Evolutionary conservation across 345 rosid genomes (phyloP), one percentile per base, ranked within the genome.

Genomic region (Salix viminalis): DNA sequence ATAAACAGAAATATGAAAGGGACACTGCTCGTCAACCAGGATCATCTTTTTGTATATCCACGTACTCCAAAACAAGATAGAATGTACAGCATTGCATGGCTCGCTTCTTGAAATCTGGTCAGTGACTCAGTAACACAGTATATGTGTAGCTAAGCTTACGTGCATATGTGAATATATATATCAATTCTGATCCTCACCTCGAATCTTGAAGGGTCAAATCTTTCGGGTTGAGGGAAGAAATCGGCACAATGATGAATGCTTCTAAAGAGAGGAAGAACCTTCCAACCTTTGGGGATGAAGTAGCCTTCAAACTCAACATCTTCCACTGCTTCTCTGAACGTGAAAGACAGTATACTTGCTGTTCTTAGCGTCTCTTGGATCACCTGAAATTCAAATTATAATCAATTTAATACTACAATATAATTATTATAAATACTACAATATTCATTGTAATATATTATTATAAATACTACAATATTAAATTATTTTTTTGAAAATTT

Each of bases 251-350:
- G 97, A 83, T 95, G 99, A 69, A 95, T 90, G 84, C 75, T 87
- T 76, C 99, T 85, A 76, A 95, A 95, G 80, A 95, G 97, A 68
- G 97, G 99, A 70, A 95, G 92, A 75, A 95, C 94, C 80, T 95
- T 95, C 99, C 99, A 95, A 46, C 99, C 97, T 83, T 82, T 90
- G 19, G 99, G 99, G 84, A 95, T 95, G n/a, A 83, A 75, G 76
- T 77, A 95, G 4, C 97, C 99, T 80, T 90, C 86, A 73, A 76
- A 87, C 62, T 95, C 96, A 13, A 95, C 92, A 69, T 95, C 99
- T 80, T 95, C 62, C 0, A 90, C 99, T 34, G 97, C 94, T 83
- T 93, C 99, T 80, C 99, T 88, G 76, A 90, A 95, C n/a, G 96
- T 90, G 81, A 95, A 95, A 14, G 97, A 95, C 34, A 95, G 77